phyloP scores from a whole-genome alignment of 1,139 yeast species.

The Suhomyces anneliseae region DNA sequence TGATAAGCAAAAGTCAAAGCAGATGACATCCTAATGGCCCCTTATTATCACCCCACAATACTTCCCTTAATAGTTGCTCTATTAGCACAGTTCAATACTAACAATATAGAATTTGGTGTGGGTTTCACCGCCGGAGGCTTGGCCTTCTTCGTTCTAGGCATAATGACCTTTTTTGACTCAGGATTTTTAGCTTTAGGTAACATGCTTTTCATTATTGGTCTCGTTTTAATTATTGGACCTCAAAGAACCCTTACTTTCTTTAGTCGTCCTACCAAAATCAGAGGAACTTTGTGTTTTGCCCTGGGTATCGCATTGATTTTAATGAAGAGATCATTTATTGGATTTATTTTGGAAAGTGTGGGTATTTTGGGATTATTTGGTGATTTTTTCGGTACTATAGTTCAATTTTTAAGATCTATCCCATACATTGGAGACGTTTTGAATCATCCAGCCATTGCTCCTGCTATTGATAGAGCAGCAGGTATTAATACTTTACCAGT shows the following conservation, averaged over 20 bases:
- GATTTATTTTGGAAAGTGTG: constrained; percentile 79
- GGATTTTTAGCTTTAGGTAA: constrained; percentile 90
- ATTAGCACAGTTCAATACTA: not conserved
- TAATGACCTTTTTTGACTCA: constrained; percentile 83
- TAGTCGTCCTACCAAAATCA: constrained; percentile 79
- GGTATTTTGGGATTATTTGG: constrained; percentile 92
- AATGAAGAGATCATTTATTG: constrained; percentile 74
- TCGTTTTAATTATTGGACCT: constrained; percentile 83
- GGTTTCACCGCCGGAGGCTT: constrained; percentile 90
- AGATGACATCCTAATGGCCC: too few species aligned
- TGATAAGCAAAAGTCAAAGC: too few species aligned
- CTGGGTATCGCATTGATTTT: constrained; percentile 76
- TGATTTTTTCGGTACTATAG: constrained; percentile 85
- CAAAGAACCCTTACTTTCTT: constrained; percentile 81
- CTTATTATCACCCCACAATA: too few species aligned
- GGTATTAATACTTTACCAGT: constrained; percentile 49
- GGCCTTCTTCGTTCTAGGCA: constrained; percentile 76
- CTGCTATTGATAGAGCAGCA: constrained; percentile 53
- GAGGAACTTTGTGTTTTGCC: constrained; percentile 80
- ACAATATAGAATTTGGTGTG: constrained; percentile 74
- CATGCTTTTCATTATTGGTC: constrained; percentile 76
- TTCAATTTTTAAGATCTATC: constrained; percentile 83
- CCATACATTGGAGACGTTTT: constrained; percentile 87
- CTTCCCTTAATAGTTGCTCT: not conserved
- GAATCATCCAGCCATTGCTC: constrained; percentile 81